Conservation (phyloP, 129 eudicot genomes). For the Erigeron canadensis region DNA sequence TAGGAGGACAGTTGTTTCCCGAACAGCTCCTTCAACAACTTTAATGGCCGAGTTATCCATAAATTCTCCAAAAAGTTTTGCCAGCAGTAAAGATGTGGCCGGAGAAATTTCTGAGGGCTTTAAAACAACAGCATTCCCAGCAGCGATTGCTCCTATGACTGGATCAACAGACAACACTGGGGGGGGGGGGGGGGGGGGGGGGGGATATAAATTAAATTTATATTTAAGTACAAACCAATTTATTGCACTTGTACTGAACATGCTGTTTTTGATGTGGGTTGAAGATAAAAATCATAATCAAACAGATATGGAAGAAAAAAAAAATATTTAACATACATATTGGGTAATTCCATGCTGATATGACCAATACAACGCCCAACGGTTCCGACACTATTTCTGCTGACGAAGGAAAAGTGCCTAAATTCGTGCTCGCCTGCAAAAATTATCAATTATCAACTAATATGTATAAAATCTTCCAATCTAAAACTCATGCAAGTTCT, state of each 20-base stretch:
- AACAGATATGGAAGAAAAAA: slow-evolving; percentile 8
- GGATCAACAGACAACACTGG: slow-evolving; percentile 85
- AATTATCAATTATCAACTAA: slow-evolving; percentile 18
- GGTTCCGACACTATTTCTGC: slow-evolving; percentile 89
- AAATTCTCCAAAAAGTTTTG: slow-evolving; percentile 63
- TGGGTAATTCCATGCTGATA: slow-evolving; percentile 97
- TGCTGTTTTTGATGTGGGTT: neutral
- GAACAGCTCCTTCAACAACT: slow-evolving; percentile 82
- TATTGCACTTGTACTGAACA: neutral
- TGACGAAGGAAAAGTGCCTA: slow-evolving; percentile 71
- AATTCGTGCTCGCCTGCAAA: slow-evolving; percentile 67
- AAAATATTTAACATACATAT: slow-evolving; percentile 50
- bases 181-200: too few species aligned
- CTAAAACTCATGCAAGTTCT: slow-evolving; percentile 10
- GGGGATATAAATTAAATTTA: neutral
- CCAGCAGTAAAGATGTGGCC: slow-evolving; percentile 65
- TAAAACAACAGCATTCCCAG: slow-evolving; percentile 85
- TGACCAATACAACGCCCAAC: slow-evolving; percentile 73
- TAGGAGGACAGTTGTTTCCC: slow-evolving; percentile 78
- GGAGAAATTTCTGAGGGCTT: slow-evolving; percentile 91
- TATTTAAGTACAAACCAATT: neutral
- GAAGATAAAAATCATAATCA: slow-evolving; percentile 19
- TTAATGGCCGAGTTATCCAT: slow-evolving; percentile 70
- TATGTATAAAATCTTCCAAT: slow-evolving; percentile 4
- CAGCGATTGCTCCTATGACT: slow-evolving; percentile 94